Evolutionary conservation across 2,329 filamentous ascomycete species (phyloP).

Genomic region (Alternaria consortialis): DNA sequence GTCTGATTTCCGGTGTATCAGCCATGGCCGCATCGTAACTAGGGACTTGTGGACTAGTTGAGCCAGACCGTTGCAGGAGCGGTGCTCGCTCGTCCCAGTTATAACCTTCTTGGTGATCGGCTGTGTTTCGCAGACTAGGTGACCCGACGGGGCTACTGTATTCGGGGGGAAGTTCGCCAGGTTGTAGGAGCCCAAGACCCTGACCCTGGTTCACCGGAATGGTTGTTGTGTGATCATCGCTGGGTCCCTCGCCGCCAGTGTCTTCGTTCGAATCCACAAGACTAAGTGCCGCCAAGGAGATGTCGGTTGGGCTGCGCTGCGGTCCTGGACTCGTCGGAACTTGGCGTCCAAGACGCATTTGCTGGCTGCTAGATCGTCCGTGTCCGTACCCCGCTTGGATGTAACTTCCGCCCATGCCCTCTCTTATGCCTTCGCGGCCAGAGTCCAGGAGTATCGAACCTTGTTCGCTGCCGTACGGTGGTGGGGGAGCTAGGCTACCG

Average conservation of each 20-base stretch:
- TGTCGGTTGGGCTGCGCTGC: slow-evolving; percentile 90
- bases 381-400: slow-evolving; percentile 65
- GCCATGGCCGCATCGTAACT: slow-evolving; percentile 84
- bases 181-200: slow-evolving; percentile 47
- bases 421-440: slow-evolving; percentile 65
- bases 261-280: slow-evolving; percentile 73
- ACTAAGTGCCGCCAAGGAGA: slow-evolving; percentile 87
- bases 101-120: slow-evolving; percentile 44
- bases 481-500: slow-evolving; percentile 91
- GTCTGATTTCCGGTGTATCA: slow-evolving; percentile 60
- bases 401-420: slow-evolving; percentile 61
- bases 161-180: slow-evolving; percentile 58
- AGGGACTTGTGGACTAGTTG: slow-evolving; percentile 72
- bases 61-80: slow-evolving; percentile 45
- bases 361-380: slow-evolving; percentile 77
- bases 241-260: slow-evolving; percentile 75
- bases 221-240: slow-evolving; percentile 48
- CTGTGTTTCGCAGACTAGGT: slow-evolving; percentile 65
- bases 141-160: slow-evolving; percentile 57
- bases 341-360: slow-evolving; percentile 72
- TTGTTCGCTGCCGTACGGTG: slow-evolving; percentile 95
- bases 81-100: slow-evolving; percentile 61
- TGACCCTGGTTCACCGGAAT: slow-evolving; percentile 24
- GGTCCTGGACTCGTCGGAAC: slow-evolving; percentile 87
- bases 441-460: slow-evolving; percentile 94